Conservation (phyloP, 257 asterid genomes). For the Catharanthus roseus region DNA sequence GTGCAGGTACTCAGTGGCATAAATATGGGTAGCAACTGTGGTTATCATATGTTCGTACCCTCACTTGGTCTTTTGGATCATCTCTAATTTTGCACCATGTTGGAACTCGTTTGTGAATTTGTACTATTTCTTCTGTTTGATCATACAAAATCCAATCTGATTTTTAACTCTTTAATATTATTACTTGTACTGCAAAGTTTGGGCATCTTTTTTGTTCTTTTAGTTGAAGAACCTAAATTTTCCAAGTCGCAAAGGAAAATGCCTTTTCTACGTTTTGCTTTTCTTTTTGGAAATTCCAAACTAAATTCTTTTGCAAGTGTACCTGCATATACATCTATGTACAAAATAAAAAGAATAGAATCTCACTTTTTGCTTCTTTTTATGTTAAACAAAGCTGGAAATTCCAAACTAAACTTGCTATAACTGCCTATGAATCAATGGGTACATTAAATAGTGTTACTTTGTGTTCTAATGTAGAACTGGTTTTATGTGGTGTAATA, state of each 20-base stretch:
- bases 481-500: not conserved
- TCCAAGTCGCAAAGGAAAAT: not conserved
- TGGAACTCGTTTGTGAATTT: not conserved
- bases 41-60: constrained; percentile 67
- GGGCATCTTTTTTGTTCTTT: not conserved
- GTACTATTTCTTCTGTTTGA: not conserved
- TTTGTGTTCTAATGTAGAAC: not conserved
- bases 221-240: not conserved
- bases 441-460: not conserved
- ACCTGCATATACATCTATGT: not conserved
- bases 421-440: not conserved
- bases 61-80: constrained; percentile 15
- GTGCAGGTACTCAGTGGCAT: constrained; percentile 89
- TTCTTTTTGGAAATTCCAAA: not conserved
- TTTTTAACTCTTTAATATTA: not conserved
- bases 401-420: not conserved
- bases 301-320: not conserved
- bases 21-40: constrained; percentile 85
- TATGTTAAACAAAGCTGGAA: not conserved
- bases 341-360: not conserved
- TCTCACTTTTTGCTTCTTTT: not conserved
- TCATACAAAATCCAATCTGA: not conserved
- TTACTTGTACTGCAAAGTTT: not conserved
- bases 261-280: not conserved
- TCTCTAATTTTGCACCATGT: constrained; percentile 1